Conservation (phyloP, 2,329 filamentous ascomycete species). For the Fusarium anthophilum region DNA sequence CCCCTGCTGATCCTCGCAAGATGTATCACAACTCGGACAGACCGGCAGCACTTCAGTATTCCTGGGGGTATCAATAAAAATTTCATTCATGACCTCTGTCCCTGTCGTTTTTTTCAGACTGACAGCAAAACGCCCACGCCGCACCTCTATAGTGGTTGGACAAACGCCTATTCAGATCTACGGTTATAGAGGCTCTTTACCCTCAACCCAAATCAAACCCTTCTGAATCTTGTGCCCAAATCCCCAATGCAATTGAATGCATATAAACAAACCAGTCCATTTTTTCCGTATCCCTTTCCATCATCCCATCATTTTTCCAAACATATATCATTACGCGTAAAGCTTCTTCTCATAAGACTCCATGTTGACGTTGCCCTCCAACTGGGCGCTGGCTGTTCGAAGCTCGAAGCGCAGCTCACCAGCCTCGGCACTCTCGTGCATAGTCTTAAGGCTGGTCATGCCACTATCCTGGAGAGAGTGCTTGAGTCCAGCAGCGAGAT, state of each 20-base stretch:
- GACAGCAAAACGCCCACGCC: constrained; percentile 41
- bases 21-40: constrained; percentile 14
- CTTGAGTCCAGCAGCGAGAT: constrained; percentile 94
- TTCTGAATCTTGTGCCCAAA: constrained; percentile 28
- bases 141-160: constrained; percentile 41
- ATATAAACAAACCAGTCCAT: constrained; percentile 26
- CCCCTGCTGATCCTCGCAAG: neutral
- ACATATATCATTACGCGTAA: constrained; percentile 73
- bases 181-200: constrained; percentile 34
- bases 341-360: constrained; percentile 99
- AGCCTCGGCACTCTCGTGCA: constrained; percentile 78
- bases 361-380: constrained; percentile 97
- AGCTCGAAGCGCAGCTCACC: constrained; percentile 92
- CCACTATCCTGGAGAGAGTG: constrained; percentile 98
- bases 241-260: constrained; percentile 33
- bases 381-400: constrained; percentile 90
- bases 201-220: constrained; percentile 25
- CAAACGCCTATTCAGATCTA: constrained; percentile 45
- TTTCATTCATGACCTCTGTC: constrained; percentile 40
- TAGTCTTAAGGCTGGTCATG: constrained; percentile 77
- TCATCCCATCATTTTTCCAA: constrained; percentile 25
- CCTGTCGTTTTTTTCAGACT: constrained; percentile 16
- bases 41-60: constrained; percentile 40
- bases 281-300: constrained; percentile 24
- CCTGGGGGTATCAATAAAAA: constrained; percentile 34